Evolutionary conservation across 139 green algal species (phyloP).

Genomic region (Chlamydomonas schloesseri): DNA sequence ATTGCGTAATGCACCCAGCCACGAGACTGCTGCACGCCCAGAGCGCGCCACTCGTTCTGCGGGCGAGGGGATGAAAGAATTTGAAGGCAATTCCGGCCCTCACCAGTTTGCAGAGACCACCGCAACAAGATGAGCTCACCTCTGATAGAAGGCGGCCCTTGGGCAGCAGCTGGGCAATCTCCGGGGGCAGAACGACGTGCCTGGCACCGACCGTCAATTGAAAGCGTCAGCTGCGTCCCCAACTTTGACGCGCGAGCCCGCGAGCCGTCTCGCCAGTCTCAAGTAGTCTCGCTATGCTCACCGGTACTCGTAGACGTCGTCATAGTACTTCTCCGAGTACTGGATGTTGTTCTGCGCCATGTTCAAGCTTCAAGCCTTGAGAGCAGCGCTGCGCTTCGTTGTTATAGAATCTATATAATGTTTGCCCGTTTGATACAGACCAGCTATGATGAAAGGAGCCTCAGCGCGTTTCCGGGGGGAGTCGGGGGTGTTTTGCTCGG

Average conservation of each 20-base stretch:
- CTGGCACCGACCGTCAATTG: slow-evolving; percentile 61
- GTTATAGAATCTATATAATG: no score
- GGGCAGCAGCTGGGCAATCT: slow-evolving; percentile 91
- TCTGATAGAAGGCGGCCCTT: slow-evolving; percentile 94
- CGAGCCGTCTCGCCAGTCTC: no score
- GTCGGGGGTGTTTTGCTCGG: no score
- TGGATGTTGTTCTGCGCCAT: slow-evolving; percentile 71
- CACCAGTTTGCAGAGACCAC: not conserved
- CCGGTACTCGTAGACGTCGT: slow-evolving; percentile 79
- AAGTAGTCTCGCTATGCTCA: not conserved
- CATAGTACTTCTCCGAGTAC: slow-evolving; percentile 98
- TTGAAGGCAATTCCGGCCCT: not conserved
- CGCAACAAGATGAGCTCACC: slow-evolving; percentile 64
- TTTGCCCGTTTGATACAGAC: no score
- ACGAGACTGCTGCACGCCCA: slow-evolving; percentile 97
- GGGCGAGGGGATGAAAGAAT: not conserved
- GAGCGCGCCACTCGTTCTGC: slow-evolving; percentile 93
- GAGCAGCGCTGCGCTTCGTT: no score
- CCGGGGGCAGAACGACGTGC: slow-evolving; percentile 95
- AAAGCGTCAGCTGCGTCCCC: not conserved
- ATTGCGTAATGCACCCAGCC: slow-evolving; percentile 98
- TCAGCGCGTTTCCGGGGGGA: no score
- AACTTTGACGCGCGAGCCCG: no score
- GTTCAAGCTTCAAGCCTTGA: not conserved
- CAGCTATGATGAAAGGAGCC: no score